Conservation (phyloP, 352 stramenopile species). For the Globisporangium okanoganense region DNA sequence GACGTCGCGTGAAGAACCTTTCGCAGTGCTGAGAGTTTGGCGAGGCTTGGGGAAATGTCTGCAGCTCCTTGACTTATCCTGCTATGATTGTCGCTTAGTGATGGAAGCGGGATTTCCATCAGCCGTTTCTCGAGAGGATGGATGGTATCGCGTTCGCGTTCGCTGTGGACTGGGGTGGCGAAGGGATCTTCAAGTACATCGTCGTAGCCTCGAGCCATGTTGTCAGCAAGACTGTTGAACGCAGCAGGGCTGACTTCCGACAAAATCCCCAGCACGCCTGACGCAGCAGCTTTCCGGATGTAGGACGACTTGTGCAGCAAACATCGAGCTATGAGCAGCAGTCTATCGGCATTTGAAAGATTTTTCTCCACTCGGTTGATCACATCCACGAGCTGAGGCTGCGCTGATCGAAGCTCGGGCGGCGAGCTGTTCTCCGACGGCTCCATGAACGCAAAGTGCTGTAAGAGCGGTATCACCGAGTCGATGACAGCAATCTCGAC, state of each 20-base stretch:
- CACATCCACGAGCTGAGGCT: slow-evolving; percentile 35
- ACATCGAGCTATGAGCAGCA: slow-evolving; percentile 40
- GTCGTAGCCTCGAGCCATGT: background rate
- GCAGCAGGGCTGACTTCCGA: slow-evolving; percentile 7
- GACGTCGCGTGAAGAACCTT: slow-evolving; percentile 6
- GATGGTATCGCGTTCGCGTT: background rate
- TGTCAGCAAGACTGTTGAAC: slow-evolving; percentile 15
- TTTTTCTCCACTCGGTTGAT: slow-evolving; percentile 38
- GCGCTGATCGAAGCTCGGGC: slow-evolving; percentile 19
- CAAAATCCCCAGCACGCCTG: slow-evolving; percentile 31
- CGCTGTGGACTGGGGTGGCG: slow-evolving; percentile 1
- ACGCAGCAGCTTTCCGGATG: slow-evolving; percentile 44
- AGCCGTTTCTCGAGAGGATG: slow-evolving; percentile 7
- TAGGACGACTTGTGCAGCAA: slow-evolving; percentile 46
- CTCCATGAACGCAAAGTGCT: slow-evolving; percentile 59
- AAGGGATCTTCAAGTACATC: slow-evolving; percentile 15
- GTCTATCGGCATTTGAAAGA: slow-evolving; percentile 12
- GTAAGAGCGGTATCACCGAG: slow-evolving; percentile 37
- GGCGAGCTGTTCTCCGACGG: slow-evolving; percentile 14
- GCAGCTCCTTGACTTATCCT: background rate
- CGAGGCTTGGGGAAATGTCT: slow-evolving; percentile 17
- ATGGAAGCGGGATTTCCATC: slow-evolving; percentile 4
- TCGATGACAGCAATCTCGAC: slow-evolving; percentile 21
- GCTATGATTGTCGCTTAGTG: background rate
- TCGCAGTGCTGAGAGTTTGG: slow-evolving; percentile 9